Conservation (phyloP, 345 rosid species). For the Arabis alpina region DNA sequence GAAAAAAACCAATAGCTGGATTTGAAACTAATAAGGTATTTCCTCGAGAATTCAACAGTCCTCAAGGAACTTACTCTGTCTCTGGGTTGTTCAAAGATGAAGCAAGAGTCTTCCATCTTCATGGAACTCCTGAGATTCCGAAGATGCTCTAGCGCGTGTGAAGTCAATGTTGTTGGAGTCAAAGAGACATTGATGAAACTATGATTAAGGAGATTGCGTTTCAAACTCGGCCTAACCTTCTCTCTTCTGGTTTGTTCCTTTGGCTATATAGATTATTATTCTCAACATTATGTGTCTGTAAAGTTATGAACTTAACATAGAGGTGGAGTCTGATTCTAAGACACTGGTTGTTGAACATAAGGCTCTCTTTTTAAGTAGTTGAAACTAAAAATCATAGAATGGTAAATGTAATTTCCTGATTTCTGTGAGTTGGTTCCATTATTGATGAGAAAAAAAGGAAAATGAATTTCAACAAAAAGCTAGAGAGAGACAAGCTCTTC, state of each 20-base stretch:
- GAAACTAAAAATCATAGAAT: too few relatives aligned
- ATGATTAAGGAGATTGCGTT: constrained; percentile 10
- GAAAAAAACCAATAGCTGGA: background rate
- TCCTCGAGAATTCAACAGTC: constrained; percentile 14
- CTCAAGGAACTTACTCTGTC: constrained; percentile 13
- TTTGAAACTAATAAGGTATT: constrained; percentile 1
- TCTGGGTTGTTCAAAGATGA: background rate
- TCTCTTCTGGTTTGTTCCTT: background rate
- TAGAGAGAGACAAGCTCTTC: too few relatives aligned
- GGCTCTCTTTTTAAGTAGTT: background rate
- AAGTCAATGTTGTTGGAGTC: constrained; percentile 4
- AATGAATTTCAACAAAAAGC: too few relatives aligned
- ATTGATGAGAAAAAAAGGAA: too few relatives aligned
- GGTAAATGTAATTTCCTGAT: too few relatives aligned
- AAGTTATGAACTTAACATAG: background rate
- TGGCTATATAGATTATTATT: background rate
- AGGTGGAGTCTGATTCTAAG: background rate
- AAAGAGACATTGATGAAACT: constrained; percentile 14
- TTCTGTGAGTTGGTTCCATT: too few relatives aligned
- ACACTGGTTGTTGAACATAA: background rate
- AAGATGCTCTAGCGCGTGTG: constrained; percentile 9
- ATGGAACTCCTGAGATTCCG: constrained; percentile 8
- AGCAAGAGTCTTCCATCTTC: background rate
- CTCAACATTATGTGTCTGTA: background rate
- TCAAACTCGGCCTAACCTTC: background rate